Evolutionary conservation across 306 rosid species (phyloP), one percentile per base, ranked within the genome.

Genomic region (Acmispon strigosus): DNA sequence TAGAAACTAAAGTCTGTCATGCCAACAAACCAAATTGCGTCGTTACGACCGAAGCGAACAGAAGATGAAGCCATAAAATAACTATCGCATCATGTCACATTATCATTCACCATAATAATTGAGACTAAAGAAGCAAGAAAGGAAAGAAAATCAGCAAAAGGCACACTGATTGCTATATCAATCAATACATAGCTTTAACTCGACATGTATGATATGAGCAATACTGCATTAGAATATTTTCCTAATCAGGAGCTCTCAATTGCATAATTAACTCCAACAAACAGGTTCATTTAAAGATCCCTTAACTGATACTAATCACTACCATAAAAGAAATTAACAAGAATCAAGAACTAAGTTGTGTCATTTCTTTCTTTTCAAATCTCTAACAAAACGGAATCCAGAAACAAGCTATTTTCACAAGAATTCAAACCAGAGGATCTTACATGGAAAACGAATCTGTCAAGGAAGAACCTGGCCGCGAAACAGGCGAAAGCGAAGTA

Each of bases 381-480:
- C 32, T 44, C 49, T 11, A 72, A 47, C 69, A 27, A 27, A 32
- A 32, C 37, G 8, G 37, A 37, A 36, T 71, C 36, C 12, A 24
- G 53, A 55, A 78, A 27, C 52, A 45, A 16, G 65, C 32, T 2
- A 39, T 8, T 20, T 20, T 13, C 52, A 47, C 4, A 19, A 45
- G 5, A 64, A 47, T 1, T 20, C 7, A 62, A 60, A 20, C 13
- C 13, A 10, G 17, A 50, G 74, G 78, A 80, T 75, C 96, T 83
- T 88, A 94, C 96, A 55, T 86, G 84, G 56, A 88, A 90, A 68
- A 94, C 66, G 89, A 61, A 88, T 83, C 65, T 88, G 80, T 93
- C 97, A 12, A 93, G 80, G 39, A 88, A 20, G 87, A 84, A 75
- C 75, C 93, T 81, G 9, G 85, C 89, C 13, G 37, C 81, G 29